Conservation (phyloP, 139 green algal species). For the Zygnema circumcarinatum region DNA sequence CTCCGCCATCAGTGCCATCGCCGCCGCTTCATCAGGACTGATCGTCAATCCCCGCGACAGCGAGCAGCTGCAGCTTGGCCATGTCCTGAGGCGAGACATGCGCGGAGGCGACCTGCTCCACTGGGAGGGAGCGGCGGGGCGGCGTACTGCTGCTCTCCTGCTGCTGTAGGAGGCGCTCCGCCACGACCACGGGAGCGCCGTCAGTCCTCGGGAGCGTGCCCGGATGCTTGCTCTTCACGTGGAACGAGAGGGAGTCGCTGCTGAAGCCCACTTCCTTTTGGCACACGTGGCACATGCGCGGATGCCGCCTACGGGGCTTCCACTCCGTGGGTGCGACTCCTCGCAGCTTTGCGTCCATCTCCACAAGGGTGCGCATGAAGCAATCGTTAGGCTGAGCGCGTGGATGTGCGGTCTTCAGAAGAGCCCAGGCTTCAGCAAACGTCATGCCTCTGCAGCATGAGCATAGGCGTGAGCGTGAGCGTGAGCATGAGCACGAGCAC, state of each 20-base stretch:
- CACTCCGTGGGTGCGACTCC: constrained; percentile 56
- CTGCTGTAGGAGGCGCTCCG: neutral
- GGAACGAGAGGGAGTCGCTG: constrained; percentile 71
- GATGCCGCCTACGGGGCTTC: constrained; percentile 75
- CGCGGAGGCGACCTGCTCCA: neutral
- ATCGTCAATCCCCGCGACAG: neutral
- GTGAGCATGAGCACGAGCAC: too few species aligned
- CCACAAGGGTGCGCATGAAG: constrained; percentile 71
- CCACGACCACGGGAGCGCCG: neutral
- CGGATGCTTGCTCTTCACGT: constrained; percentile 76
- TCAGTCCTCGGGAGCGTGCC: neutral
- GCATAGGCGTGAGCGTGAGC: too few species aligned
- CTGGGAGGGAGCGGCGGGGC: neutral
- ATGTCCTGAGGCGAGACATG: neutral
- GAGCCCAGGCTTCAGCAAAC: constrained; percentile 70
- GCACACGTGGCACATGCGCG: constrained; percentile 75
- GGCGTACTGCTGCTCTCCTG: neutral
- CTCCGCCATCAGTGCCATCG: too few species aligned
- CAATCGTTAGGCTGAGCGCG: constrained; percentile 79
- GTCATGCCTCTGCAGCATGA: constrained; percentile 22
- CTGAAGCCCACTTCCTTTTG: constrained; percentile 72
- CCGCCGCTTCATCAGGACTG: too few species aligned
- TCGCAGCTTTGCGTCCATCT: constrained; percentile 14
- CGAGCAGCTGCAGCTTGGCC: neutral
- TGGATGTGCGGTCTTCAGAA: constrained; percentile 63